Evolutionary conservation across 2,329 filamentous ascomycete genomes (phyloP), one percentile per base, ranked within the genome.

Genomic region (Aureobasidium sp.): DNA sequence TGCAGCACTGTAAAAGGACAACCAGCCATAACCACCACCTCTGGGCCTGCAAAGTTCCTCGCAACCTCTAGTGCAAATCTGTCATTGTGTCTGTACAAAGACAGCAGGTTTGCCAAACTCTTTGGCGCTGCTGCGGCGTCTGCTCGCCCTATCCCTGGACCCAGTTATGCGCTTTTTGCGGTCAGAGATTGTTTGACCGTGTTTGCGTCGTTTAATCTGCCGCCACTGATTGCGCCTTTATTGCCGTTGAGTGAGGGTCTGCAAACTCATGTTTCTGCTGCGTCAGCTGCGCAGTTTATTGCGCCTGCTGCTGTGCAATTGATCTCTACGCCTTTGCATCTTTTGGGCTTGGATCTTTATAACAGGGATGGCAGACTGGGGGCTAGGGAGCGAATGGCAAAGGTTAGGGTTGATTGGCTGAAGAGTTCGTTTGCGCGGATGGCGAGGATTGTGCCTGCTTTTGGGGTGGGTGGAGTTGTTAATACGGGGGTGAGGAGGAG

Each of bases 191-290:
- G 87, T 75, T 77, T 96, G 65, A 96, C 92, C 57, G 91, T 96
- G 69, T 96, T 95, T 73, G 91, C 91, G 5, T 90, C 86, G 14
- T 97, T 97, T 82, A 97, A 97, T 72, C 78, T 96, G 2, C 93
- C 93, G 0, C 84, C 90, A 0, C 71, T 94, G 1, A 79, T 97
- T 11, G 90, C 89, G 0, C 90, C 91, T 0, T 75, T 78, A 6
- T 77, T 96, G 22, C 83, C 75, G 4, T 34, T 70, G 63, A 63
- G 64, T 17, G n/a, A 68, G 52, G 75, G 81, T 20, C 78, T 79
- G 31, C 78, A 81, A 62, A 82, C 83, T 65, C 73, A 86, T 36
- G 76, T 85, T 17, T 77, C 68, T 5, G 70, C 71, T 1, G 72
- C 74, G 0, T 76, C 73, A 1, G 70, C 88, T 3, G 90, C 90